Evolutionary conservation across 2,329 filamentous ascomycete species (phyloP), one percentile per base, ranked within the genome.

Genomic region (Claviceps humidiphila): DNA sequence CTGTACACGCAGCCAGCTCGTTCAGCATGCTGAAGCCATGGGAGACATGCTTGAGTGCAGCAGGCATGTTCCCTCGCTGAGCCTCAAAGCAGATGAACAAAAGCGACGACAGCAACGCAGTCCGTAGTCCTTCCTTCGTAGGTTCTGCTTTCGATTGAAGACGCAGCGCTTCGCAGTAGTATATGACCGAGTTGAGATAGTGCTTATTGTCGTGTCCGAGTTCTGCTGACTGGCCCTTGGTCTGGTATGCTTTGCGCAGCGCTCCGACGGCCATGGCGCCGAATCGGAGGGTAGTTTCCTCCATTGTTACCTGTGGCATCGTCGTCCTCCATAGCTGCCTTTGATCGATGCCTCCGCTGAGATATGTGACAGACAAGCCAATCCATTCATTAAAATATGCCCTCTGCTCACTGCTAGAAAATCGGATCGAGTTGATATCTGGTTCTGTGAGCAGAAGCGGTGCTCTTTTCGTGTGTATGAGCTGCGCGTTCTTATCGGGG

Each of bases 71-170:
- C 2, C 68, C 69, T 4, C 69, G 59, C 53, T 69, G 67, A 2
- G 68, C 58, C 46, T 71, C 69, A 38, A 71, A 71, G 52, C 68
- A 70, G 41, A 71, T 67, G 42, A 71, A 71, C 0, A 71, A 54
- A 3, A 71, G 58, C 0, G 69, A 71, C 1, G 69, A 63, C 6
- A 71, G 53, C 50, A 71, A 56, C 0, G 69, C 68, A 1, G 69
- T 71, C 11, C 68, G 61, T 5, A 71, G 54, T 2, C 66, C 64
- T n/a, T 67, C 66, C 5, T 60, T 63, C 1, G 62, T 66, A 1
- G 68, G 66, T 38, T 57, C 62, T 1, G 68, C 68, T 40, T 65
- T 63, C 8, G 67, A 61, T 40, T 71, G 69, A 8, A 70, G 56
- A 2, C 68, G 67, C n/a, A 71, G 57, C 6, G 69, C 69, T 50